phyloP scores from a whole-genome alignment of 257 asterid species.

The Nicotiana benthamiana region DNA sequence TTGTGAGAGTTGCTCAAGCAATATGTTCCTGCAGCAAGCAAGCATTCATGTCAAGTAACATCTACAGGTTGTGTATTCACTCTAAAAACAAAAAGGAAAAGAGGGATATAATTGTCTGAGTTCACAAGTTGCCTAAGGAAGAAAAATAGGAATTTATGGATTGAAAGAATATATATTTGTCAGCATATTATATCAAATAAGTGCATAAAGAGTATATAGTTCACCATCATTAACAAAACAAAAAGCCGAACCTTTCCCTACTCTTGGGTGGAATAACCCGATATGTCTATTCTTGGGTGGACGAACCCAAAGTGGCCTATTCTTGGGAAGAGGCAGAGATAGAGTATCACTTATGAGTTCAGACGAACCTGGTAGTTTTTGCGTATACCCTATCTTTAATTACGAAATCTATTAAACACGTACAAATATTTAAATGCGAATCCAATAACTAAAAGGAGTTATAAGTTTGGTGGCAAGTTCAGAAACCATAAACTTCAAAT shows the following conservation, averaged over 20 bases:
- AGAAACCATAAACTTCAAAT: too few relatives aligned
- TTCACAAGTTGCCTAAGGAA: not conserved
- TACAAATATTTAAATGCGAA: too few relatives aligned
- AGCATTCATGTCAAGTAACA: not conserved
- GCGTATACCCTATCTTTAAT: too few relatives aligned
- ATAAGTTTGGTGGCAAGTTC: too few relatives aligned
- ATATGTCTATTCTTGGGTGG: too few relatives aligned
- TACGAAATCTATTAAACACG: too few relatives aligned
- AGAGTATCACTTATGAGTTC: too few relatives aligned
- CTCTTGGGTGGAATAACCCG: not conserved
- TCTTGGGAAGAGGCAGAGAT: too few relatives aligned
- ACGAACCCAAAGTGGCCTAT: too few relatives aligned
- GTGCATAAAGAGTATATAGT: not conserved
- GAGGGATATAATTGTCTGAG: not conserved
- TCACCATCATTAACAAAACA: not conserved
- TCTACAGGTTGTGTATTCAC: not conserved
- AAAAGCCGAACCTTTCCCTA: not conserved
- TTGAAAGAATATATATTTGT: not conserved
- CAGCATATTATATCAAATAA: not conserved
- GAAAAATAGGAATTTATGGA: not conserved
- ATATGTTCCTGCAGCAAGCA: constrained; percentile 49
- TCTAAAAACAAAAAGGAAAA: not conserved
- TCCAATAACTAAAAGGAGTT: too few relatives aligned
- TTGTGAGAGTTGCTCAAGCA: constrained; percentile 67
- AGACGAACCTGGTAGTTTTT: too few relatives aligned